phyloP scores from a whole-genome alignment of 1,284 basidiomycete genomes.

The Trametes versicolor region DNA sequence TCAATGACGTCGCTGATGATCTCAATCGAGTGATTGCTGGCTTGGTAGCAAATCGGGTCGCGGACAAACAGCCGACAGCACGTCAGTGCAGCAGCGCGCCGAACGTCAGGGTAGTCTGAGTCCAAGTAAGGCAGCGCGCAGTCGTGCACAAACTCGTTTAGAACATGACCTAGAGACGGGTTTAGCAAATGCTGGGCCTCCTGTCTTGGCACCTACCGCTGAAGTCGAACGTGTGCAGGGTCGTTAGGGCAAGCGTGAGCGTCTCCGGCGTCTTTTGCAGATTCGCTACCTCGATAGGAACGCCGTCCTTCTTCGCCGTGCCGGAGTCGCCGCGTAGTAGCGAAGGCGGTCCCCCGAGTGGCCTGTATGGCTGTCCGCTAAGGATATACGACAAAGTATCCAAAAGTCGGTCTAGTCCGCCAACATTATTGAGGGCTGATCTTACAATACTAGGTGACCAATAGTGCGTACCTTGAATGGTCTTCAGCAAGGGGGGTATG shows the following conservation, averaged over 20 bases:
- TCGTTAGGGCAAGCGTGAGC: constrained; percentile 87
- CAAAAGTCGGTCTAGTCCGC: constrained; percentile 79
- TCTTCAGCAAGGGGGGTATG: constrained; percentile 91
- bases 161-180: constrained; percentile 76
- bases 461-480: constrained; percentile 81
- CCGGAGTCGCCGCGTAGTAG: constrained; percentile 62
- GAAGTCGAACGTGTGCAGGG: constrained; percentile 95
- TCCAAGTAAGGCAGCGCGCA: constrained; percentile 96
- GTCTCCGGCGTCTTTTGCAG: constrained; percentile 76
- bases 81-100: constrained; percentile 91
- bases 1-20: constrained; percentile 98
- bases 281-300: constrained; percentile 48
- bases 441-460: not conserved
- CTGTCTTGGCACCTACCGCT: constrained; percentile 63
- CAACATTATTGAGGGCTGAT: not conserved
- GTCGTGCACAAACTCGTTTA: constrained; percentile 96
- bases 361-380: constrained; percentile 86
- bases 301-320: constrained; percentile 63
- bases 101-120: constrained; percentile 90
- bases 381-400: constrained; percentile 86
- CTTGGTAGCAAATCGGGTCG: constrained; percentile 97
- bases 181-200: not conserved
- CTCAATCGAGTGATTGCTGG: constrained; percentile 96
- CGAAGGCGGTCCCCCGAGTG: constrained; percentile 81
- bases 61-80: constrained; percentile 93